Percentiles rank a stretch among this genome's conserved stretches.
phyloP scores from a whole-genome alignment of 73 alveolate species.

The Urostyla sp. region DNA sequence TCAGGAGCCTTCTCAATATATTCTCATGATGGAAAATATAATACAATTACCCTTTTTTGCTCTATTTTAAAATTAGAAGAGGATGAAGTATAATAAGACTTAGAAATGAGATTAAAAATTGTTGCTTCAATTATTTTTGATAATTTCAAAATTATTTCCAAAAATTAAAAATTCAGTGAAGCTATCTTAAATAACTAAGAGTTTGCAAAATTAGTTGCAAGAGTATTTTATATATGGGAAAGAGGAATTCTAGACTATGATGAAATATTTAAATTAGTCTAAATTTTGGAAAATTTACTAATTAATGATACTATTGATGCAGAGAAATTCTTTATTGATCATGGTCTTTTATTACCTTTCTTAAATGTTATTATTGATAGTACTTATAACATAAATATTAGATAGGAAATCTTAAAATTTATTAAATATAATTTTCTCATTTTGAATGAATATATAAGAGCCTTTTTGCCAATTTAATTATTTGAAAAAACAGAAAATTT shows the following conservation, averaged over 20 bases:
- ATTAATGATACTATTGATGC: not conserved
- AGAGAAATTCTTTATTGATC: not conserved
- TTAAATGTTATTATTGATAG: slow-evolving; percentile 4
- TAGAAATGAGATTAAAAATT: not conserved
- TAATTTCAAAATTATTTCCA: slow-evolving; percentile 23
- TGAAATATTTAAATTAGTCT: not conserved
- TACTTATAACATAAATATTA: not conserved
- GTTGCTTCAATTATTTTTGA: slow-evolving; percentile 15
- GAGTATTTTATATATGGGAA: not conserved
- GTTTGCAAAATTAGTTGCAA: slow-evolving; percentile 23
- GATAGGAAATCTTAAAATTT: slow-evolving; percentile 5
- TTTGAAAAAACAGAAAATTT: slow-evolving; percentile 4
- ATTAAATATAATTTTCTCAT: slow-evolving; percentile 4
- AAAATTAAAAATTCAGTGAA: slow-evolving; percentile 13
- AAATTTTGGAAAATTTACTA: not conserved
- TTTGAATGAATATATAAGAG: not conserved
- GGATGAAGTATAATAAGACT: not conserved
- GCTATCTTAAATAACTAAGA: not conserved
- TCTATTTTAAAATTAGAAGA: not conserved
- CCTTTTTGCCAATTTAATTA: slow-evolving; percentile 46
- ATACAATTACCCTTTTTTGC: slow-evolving; percentile 21
- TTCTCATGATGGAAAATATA: not conserved
- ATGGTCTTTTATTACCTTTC: slow-evolving; percentile 9
- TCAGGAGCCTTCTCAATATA: no score
- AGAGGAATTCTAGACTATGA: not conserved